phyloP scores from a whole-genome alignment of 768 basidiomycete species.

The Lentinus brumalis region DNA sequence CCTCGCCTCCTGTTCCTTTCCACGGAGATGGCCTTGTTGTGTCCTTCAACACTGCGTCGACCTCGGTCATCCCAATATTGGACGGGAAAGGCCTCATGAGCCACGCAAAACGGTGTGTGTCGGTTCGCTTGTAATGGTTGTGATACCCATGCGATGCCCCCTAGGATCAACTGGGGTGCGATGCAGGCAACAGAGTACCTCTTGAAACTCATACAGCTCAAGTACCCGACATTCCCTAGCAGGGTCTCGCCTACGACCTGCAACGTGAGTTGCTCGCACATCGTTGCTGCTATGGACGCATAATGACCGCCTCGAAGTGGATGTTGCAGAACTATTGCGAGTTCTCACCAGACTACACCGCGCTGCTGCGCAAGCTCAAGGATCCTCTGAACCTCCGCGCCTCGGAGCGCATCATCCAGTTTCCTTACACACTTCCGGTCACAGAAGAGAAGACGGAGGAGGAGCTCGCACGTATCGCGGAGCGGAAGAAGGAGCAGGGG shows the following conservation, averaged over 20 bases:
- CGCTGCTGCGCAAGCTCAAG: constrained; percentile 64
- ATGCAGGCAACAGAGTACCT: constrained; percentile 90
- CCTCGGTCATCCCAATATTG: constrained; percentile 87
- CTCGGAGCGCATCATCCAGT: constrained; percentile 78
- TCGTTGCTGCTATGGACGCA: background rate
- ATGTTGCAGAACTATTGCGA: constrained; percentile 88
- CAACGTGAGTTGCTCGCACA: constrained; percentile 49
- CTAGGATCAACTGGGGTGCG: constrained; percentile 92
- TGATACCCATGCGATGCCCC: background rate
- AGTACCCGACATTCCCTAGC: constrained; percentile 91
- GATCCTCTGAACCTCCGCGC: constrained; percentile 66
- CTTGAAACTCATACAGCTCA: constrained; percentile 90
- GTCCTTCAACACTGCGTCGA: constrained; percentile 90
- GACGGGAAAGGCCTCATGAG: constrained; percentile 81
- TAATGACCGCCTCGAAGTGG: constrained; percentile 56
- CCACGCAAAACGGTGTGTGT: constrained; percentile 77
- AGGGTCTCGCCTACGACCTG: constrained; percentile 78
- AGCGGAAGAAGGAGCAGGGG: constrained; percentile 85
- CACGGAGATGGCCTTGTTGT: constrained; percentile 78
- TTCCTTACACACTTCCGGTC: constrained; percentile 69
- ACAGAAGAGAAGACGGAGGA: constrained; percentile 90
- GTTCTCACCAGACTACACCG: constrained; percentile 76
- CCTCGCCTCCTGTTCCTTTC: constrained; percentile 41
- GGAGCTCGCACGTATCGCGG: constrained; percentile 74
- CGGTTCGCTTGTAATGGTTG: background rate